phyloP scores from a whole-genome alignment of 345 rosid species.

The Ceriops decandra region DNA sequence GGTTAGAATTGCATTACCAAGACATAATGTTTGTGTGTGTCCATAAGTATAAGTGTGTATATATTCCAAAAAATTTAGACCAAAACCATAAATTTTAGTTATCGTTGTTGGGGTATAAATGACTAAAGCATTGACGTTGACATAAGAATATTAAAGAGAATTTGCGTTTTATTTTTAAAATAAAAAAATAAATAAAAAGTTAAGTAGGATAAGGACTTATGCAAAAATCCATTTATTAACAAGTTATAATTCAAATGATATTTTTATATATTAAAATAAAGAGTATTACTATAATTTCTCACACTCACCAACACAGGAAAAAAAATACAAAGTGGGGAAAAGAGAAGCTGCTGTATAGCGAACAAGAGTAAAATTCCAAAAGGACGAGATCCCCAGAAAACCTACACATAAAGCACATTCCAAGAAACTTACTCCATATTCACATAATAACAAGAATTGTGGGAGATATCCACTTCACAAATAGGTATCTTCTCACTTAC shows the following conservation, averaged over 20 bases:
- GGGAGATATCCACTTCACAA: not conserved
- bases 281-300: too few relatives aligned
- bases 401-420: not conserved
- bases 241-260: not conserved
- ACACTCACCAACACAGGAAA: too few relatives aligned
- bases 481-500: not conserved
- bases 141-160: conserved; percentile 5
- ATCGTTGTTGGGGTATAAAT: too few relatives aligned
- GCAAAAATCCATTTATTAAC: not conserved
- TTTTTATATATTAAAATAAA: not conserved
- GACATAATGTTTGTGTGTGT: too few relatives aligned
- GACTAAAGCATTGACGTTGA: not conserved
- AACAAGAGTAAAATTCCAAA: not conserved
- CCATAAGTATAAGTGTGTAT: too few relatives aligned
- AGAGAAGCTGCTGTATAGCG: conserved; percentile 12
- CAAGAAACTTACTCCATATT: not conserved
- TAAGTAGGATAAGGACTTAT: conserved; percentile 13
- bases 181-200: not conserved
- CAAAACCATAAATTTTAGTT: conserved; percentile 7
- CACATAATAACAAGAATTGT: not conserved
- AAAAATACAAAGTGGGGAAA: conserved; percentile 1
- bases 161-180: not conserved
- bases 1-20: too few relatives aligned
- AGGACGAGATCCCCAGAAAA: not conserved
- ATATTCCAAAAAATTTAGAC: not conserved